Conservation (phyloP, 768 basidiomycete species). For the Trametes punicea region DNA sequence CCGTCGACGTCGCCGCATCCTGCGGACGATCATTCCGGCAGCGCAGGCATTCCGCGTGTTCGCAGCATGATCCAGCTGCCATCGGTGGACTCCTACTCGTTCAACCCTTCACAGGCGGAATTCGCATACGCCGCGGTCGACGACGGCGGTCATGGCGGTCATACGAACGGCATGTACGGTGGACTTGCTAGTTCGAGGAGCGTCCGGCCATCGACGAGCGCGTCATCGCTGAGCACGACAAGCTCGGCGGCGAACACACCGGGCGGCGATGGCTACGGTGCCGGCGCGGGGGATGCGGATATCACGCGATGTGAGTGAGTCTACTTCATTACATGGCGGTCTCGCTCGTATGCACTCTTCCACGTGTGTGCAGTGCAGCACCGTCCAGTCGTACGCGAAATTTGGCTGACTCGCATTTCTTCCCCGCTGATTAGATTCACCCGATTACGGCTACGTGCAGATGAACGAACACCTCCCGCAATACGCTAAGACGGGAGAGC, state of each 20-base stretch:
- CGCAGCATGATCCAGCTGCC: slow-evolving; percentile 84
- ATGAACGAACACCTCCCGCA: slow-evolving; percentile 71
- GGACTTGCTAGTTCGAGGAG: slow-evolving; percentile 36
- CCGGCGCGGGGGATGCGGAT: slow-evolving; percentile 57
- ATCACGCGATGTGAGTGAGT: slow-evolving; percentile 78
- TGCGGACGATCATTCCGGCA: slow-evolving; percentile 40
- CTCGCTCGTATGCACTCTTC: slow-evolving; percentile 6
- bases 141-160: slow-evolving; percentile 27
- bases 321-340: slow-evolving; percentile 15
- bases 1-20: slow-evolving; percentile 73
- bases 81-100: slow-evolving; percentile 60
- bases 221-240: slow-evolving; percentile 74
- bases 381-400: neutral
- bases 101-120: slow-evolving; percentile 65
- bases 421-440: slow-evolving; percentile 59
- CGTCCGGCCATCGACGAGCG: slow-evolving; percentile 71
- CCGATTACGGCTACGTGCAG: slow-evolving; percentile 80
- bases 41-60: slow-evolving; percentile 57
- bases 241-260: slow-evolving; percentile 83
- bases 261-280: slow-evolving; percentile 57
- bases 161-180: slow-evolving; percentile 29
- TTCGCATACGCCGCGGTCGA: slow-evolving; percentile 75
- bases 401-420: slow-evolving; percentile 22
- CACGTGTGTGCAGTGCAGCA: slow-evolving; percentile 13
- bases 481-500: slow-evolving; percentile 27